Evolutionary conservation across 805 yeast genomes (phyloP).

Genomic region (Saccharomycopsis capsularis): DNA sequence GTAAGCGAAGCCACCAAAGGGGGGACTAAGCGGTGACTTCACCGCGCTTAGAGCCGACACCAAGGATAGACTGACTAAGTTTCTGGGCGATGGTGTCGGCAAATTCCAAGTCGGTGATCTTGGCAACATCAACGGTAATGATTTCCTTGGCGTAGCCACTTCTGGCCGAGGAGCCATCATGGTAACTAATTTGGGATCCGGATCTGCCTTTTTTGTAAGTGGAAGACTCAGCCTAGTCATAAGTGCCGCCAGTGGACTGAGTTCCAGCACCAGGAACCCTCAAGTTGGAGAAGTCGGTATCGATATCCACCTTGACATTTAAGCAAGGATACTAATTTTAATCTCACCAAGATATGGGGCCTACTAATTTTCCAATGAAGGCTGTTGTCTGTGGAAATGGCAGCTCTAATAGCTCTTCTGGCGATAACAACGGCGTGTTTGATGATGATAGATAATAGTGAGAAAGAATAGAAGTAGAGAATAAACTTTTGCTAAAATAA

Average conservation of each 20-base stretch:
- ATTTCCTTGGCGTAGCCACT: constrained; percentile 49
- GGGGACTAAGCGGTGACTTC: constrained; percentile 45
- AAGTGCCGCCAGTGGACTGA: constrained; percentile 31
- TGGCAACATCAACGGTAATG: constrained; percentile 30
- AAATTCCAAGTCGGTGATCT: constrained; percentile 10
- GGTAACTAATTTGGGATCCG: constrained; percentile 36
- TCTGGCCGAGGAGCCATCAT: constrained; percentile 41
- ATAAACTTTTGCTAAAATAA: too few relatives aligned
- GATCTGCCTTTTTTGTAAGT: constrained; percentile 30
- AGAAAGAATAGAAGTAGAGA: too few relatives aligned
- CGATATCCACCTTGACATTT: constrained; percentile 38
- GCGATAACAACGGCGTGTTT: too few relatives aligned
- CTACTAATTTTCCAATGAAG: constrained; percentile 33
- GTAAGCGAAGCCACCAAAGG: too few relatives aligned
- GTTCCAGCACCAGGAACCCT: constrained; percentile 33
- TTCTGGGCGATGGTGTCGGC: constrained; percentile 20
- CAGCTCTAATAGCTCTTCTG: too few relatives aligned
- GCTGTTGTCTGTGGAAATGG: too few relatives aligned
- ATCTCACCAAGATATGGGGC: constrained; percentile 40
- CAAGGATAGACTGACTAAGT: constrained; percentile 51
- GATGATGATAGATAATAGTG: too few relatives aligned
- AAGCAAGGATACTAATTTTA: constrained; percentile 31
- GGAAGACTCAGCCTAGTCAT: constrained; percentile 29
- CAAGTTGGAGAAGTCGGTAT: constrained; percentile 45
- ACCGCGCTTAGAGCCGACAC: constrained; percentile 62